Conservation (phyloP, 1,139 yeast genomes). For the Yamadazyma taylorii region DNA sequence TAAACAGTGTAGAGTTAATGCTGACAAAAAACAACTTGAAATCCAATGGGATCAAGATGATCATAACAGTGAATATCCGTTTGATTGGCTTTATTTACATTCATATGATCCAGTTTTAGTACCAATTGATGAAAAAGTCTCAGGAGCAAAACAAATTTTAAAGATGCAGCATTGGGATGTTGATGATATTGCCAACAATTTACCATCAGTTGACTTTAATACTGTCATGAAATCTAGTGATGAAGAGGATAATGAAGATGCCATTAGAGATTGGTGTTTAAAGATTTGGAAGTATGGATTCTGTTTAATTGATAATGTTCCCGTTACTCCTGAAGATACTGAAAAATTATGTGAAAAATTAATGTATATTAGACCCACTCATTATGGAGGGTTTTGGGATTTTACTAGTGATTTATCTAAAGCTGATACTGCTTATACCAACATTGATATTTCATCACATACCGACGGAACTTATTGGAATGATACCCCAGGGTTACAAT, state of each 20-base stretch:
- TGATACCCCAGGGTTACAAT: constrained; percentile 73
- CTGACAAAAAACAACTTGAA: constrained; percentile 17
- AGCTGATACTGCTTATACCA: constrained; percentile 76
- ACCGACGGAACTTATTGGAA: constrained; percentile 83
- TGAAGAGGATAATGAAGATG: constrained; percentile 30
- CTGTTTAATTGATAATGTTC: constrained; percentile 63
- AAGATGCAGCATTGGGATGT: constrained; percentile 49
- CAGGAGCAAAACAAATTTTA: constrained; percentile 30
- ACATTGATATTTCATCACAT: constrained; percentile 64
- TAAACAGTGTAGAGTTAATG: constrained; percentile 14
- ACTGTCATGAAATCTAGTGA: constrained; percentile 42
- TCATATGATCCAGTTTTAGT: constrained; percentile 57
- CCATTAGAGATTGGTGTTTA: constrained; percentile 58
- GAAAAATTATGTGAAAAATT: constrained; percentile 59
- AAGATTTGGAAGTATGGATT: constrained; percentile 65
- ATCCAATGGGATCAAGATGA: constrained; percentile 49
- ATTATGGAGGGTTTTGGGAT: constrained; percentile 83
- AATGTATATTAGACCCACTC: constrained; percentile 68
- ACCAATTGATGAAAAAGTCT: constrained; percentile 26
- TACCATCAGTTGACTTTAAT: constrained; percentile 55
- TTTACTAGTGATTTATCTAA: constrained; percentile 71
- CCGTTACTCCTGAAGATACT: constrained; percentile 62
- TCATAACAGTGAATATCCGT: constrained; percentile 50
- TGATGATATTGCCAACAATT: constrained; percentile 36
- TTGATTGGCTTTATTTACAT: constrained; percentile 58